phyloP scores from a whole-genome alignment of 495 filamentous ascomycete species.

The Penicillium tannophilum region DNA sequence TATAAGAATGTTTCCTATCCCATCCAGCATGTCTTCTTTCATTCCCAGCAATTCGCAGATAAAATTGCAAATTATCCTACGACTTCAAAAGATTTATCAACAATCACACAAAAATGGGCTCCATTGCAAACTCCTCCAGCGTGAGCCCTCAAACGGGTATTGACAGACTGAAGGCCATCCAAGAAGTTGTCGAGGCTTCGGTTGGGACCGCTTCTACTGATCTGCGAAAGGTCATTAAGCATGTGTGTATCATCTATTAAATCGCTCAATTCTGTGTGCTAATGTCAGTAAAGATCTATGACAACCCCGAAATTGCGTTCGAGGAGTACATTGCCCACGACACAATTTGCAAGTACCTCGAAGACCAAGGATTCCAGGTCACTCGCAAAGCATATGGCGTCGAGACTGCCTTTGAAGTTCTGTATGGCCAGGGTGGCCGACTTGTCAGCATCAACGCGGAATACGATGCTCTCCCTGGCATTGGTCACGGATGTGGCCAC shows the following conservation, averaged over 20 bases:
- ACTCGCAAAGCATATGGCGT: slow-evolving; percentile 51
- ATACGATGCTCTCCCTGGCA: slow-evolving; percentile 53
- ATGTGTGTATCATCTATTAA: not conserved
- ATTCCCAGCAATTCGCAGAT: not conserved
- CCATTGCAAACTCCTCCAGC: not conserved
- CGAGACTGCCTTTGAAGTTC: slow-evolving; percentile 57
- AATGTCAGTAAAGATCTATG: slow-evolving; percentile 34
- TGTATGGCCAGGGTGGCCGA: slow-evolving; percentile 47
- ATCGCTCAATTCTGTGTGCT: not conserved
- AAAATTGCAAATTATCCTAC: not conserved
- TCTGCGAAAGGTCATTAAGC: not conserved
- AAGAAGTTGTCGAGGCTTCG: not conserved
- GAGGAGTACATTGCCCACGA: slow-evolving; percentile 56
- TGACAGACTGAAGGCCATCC: not conserved
- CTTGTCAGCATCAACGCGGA: slow-evolving; percentile 60
- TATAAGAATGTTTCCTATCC: not conserved
- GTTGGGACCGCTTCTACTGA: not conserved
- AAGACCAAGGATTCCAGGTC: slow-evolving; percentile 33
- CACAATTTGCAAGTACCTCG: slow-evolving; percentile 49
- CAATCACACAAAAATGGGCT: not conserved
- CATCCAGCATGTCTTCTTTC: not conserved
- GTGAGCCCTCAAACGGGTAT: not conserved
- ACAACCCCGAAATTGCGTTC: slow-evolving; percentile 58
- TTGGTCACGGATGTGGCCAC: slow-evolving; percentile 53
- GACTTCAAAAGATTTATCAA: not conserved